These are phyloP conservation scores for Candida maris DNA, from an alignment of 805 yeast species.

Conservation along the genomic window DNA sequence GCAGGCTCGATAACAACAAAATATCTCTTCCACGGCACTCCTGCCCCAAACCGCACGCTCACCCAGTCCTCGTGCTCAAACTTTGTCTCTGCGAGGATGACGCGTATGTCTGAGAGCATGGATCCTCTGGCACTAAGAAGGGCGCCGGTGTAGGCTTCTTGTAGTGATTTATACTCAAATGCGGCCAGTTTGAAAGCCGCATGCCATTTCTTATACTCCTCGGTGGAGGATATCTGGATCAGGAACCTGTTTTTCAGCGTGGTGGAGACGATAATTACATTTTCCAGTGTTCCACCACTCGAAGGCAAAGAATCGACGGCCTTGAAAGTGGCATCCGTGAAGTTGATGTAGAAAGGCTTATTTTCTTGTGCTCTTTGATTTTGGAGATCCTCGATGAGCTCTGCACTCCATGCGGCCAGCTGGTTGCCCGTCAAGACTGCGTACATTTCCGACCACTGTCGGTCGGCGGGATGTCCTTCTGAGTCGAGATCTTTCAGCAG, in stretches of 20 bases:
- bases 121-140: slow-evolving; percentile 89
- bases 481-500: slow-evolving; percentile 67
- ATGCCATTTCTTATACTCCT: slow-evolving; percentile 71
- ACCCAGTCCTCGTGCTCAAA: slow-evolving; percentile 93
- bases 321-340: slow-evolving; percentile 84
- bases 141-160: slow-evolving; percentile 97
- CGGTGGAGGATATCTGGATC: slow-evolving; percentile 67
- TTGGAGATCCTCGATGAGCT: slow-evolving; percentile 50
- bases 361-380: slow-evolving; percentile 28
- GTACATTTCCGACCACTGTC: slow-evolving; percentile 90
- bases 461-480: slow-evolving; percentile 81
- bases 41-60: slow-evolving; percentile 90
- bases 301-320: slow-evolving; percentile 64
- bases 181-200: slow-evolving; percentile 76
- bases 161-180: slow-evolving; percentile 78
- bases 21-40: slow-evolving; percentile 97
- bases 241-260: slow-evolving; percentile 86
- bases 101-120: slow-evolving; percentile 77
- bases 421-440: slow-evolving; percentile 90
- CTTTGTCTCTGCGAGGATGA: slow-evolving; percentile 79
- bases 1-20: slow-evolving; percentile 85
- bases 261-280: slow-evolving; percentile 86
- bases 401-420: slow-evolving; percentile 88
- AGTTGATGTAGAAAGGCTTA: slow-evolving; percentile 79
- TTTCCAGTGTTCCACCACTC: slow-evolving; percentile 61